A percentile compares a stretch with the other conserved stretches of the same genome.
phyloP scores from a whole-genome alignment of 495 filamentous ascomycete genomes.

The Lentithecium fluviatile region DNA sequence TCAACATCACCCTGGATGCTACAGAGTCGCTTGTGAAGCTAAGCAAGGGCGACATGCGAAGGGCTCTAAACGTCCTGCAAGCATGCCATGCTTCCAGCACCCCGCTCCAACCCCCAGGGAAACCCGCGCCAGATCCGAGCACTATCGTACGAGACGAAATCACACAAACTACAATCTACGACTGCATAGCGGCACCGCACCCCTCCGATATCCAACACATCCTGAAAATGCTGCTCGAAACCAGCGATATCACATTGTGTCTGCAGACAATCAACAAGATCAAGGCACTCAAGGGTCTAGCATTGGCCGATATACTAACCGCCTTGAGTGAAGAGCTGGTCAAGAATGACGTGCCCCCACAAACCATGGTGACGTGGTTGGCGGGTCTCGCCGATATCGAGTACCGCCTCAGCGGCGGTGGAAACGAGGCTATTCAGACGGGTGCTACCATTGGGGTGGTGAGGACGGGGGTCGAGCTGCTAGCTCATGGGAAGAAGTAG shows the following conservation, averaged over 20 bases:
- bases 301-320: constrained; percentile 89
- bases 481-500: constrained; percentile 46
- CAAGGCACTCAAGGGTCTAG: constrained; percentile 83
- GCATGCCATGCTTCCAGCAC: constrained; percentile 92
- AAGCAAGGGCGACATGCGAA: constrained; percentile 93
- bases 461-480: constrained; percentile 78
- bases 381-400: constrained; percentile 91
- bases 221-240: constrained; percentile 74
- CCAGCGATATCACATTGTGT: constrained; percentile 80
- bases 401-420: constrained; percentile 84
- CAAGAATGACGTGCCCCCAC: constrained; percentile 77
- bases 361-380: constrained; percentile 87
- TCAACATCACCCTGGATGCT: constrained; percentile 78
- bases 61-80: constrained; percentile 92
- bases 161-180: constrained; percentile 89
- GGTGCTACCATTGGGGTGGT: constrained; percentile 89
- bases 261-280: constrained; percentile 81
- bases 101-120: constrained; percentile 50
- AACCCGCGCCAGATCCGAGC: constrained; percentile 47
- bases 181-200: constrained; percentile 94
- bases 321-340: constrained; percentile 77
- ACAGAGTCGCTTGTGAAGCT: constrained; percentile 76
- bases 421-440: constrained; percentile 86
- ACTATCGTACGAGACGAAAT: constrained; percentile 72
- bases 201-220: constrained; percentile 86